Conservation (phyloP, 192 early-diverging fungal genomes). For the Linnemannia schmuckeri region DNA sequence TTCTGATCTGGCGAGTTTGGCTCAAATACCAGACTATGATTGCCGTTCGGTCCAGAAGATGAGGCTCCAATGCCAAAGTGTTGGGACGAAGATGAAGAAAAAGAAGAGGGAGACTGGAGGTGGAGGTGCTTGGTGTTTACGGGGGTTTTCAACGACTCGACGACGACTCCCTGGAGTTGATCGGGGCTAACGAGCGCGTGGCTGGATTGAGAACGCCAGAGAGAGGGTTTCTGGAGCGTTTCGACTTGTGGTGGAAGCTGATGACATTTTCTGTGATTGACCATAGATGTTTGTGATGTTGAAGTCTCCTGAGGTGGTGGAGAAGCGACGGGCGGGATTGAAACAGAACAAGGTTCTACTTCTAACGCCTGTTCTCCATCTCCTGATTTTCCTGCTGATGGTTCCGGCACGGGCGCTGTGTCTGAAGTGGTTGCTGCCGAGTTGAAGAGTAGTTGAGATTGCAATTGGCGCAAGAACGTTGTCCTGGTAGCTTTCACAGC, state of each 20-base stretch:
- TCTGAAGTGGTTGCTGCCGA: background rate
- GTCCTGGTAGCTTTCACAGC: background rate
- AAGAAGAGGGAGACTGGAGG: background rate
- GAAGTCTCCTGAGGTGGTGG: background rate
- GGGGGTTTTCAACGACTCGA: slow-evolving; percentile 40
- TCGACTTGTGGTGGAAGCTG: background rate
- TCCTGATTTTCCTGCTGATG: background rate
- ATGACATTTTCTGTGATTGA: background rate
- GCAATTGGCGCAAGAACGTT: background rate
- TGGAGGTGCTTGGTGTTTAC: background rate
- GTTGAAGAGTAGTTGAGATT: background rate
- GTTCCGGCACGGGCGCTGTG: background rate
- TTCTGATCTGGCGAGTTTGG: slow-evolving; percentile 21
- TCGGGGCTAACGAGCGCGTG: slow-evolving; percentile 15
- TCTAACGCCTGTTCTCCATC: too few species aligned
- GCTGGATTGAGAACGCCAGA: slow-evolving; percentile 10
- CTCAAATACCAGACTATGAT: slow-evolving; percentile 9
- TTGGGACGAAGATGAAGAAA: background rate
- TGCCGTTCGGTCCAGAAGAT: background rate
- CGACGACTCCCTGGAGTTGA: slow-evolving; percentile 32
- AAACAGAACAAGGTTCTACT: too few species aligned
- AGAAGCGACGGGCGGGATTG: too few species aligned
- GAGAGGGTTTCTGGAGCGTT: background rate
- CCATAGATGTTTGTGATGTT: background rate
- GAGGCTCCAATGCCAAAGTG: background rate